Conservation (phyloP, 805 yeast genomes). For the Suhomyces faveliae region DNA sequence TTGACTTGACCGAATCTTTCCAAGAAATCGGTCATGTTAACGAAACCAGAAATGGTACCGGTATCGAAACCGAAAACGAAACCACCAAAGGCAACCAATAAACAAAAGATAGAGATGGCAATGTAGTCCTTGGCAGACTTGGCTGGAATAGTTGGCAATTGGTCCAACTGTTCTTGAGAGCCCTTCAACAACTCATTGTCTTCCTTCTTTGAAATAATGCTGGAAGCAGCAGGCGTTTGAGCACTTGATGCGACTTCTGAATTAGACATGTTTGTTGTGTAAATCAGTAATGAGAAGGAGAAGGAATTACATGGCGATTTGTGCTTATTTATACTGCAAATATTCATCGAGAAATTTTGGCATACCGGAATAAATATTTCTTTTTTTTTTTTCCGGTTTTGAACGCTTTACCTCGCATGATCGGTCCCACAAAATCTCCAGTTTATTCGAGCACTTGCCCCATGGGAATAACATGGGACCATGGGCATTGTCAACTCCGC, state of each 20-base stretch:
- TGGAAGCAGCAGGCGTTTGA: constrained; percentile 32
- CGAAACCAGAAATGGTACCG: constrained; percentile 33
- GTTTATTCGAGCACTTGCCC: constrained; percentile 9
- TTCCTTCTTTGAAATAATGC: constrained; percentile 25
- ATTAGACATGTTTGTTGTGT: constrained; percentile 20
- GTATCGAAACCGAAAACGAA: constrained; percentile 31
- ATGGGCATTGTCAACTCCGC: neutral
- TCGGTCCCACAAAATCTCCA: constrained; percentile 9
- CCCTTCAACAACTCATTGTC: constrained; percentile 12
- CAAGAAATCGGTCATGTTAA: constrained; percentile 25
- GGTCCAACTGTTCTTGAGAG: constrained; percentile 2
- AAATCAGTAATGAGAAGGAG: neutral
- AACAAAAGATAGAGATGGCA: constrained; percentile 30
- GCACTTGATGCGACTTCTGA: constrained; percentile 28
- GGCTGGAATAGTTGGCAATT: constrained; percentile 15
- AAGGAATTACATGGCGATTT: neutral
- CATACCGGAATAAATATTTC: constrained; percentile 3
- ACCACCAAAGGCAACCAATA: constrained; percentile 31
- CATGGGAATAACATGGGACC: constrained; percentile 1
- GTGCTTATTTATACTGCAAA: constrained; percentile 8
- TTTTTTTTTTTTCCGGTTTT: neutral
- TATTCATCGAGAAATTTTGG: neutral
- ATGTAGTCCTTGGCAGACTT: constrained; percentile 33
- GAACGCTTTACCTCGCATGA: constrained; percentile 3
- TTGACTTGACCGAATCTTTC: constrained; percentile 20